Base-by-base conservation (phyloP, 1,284 basidiomycete species). In the Melampsora americana region DNA sequence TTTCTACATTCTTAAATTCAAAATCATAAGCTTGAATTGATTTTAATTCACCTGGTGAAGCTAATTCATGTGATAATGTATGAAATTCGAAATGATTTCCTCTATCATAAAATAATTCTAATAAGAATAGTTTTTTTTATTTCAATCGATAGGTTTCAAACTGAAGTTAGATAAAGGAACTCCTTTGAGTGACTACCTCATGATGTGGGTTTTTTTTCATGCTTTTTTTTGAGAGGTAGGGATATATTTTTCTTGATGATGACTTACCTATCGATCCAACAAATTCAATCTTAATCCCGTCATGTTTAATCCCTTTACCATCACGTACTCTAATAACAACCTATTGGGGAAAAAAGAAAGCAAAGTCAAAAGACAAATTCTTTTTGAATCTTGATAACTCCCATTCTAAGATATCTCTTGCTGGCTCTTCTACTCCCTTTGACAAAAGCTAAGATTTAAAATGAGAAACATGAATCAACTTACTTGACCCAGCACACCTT, bases 1-100 rank as follows among this genome's bases (percentile, higher is more conserved):
- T 98, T 87, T 99, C 96, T 66, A 99, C 92, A 81, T 96, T 98
- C 86, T 98, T 98, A 88, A 99, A 99, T 79, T 89, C 87, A 84
- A 99, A 99, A 72, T 97, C 93, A 80, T 90, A 95, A 20, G 93
- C 92, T 84, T 97, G 93, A 0, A 93, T 93, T 80, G 93, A 90
- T 66, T 94, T 88, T 89, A 98, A 90, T 81, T 99, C 95, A 48
- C 93, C 94, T 9, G 94, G 93, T 0, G 91, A 90, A 0, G 95
- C 93, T 16, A 98, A 87, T 82, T 98, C 94, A 84, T 98, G 94
- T 0, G 92, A 92, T 78, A 98, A 85, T 16, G 95, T 96, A 18
- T 98, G 86, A 83, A 99, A 99, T 82, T 99, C 95, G 84, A 97
- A 94, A 82, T 98, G 95, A 81, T 98, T 96, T 16, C 95, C 94